phyloP scores from a whole-genome alignment of 1,284 basidiomycete genomes.

The Malassezia sp. region DNA sequence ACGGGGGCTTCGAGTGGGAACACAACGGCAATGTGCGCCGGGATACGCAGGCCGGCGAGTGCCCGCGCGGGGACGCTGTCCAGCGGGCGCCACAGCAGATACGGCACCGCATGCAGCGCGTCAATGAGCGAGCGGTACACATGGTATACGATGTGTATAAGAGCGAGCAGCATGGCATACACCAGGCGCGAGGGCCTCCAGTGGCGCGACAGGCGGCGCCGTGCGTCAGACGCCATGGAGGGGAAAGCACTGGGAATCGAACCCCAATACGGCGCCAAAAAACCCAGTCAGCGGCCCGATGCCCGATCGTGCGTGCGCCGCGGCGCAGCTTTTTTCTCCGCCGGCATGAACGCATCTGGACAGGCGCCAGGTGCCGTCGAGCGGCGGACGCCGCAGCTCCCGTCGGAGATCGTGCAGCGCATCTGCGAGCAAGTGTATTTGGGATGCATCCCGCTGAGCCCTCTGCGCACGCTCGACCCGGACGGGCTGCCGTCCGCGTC shows the following conservation, averaged over 20 bases:
- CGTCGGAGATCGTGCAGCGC: conserved; percentile 33
- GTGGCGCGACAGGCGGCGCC: too few species aligned
- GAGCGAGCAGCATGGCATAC: not conserved
- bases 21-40: conserved; percentile 8
- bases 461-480: conserved; percentile 38
- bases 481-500: conserved; percentile 37
- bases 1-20: not conserved
- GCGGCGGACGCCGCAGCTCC: too few species aligned
- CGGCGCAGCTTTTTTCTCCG: too few species aligned
- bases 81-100: not conserved
- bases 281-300: too few species aligned
- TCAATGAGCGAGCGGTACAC: not conserved
- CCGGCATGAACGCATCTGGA: too few species aligned
- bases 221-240: too few species aligned
- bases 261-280: too few species aligned
- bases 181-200: not conserved
- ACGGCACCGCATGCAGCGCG: not conserved
- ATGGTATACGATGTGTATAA: not conserved
- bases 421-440: conserved; percentile 34
- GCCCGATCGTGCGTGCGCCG: too few species aligned
- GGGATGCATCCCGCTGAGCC: conserved; percentile 33
- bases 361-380: too few species aligned
- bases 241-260: too few species aligned
- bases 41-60: not conserved
- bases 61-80: not conserved